Conservation (phyloP, 768 basidiomycete genomes). For the Guyanaporus albipodus region DNA sequence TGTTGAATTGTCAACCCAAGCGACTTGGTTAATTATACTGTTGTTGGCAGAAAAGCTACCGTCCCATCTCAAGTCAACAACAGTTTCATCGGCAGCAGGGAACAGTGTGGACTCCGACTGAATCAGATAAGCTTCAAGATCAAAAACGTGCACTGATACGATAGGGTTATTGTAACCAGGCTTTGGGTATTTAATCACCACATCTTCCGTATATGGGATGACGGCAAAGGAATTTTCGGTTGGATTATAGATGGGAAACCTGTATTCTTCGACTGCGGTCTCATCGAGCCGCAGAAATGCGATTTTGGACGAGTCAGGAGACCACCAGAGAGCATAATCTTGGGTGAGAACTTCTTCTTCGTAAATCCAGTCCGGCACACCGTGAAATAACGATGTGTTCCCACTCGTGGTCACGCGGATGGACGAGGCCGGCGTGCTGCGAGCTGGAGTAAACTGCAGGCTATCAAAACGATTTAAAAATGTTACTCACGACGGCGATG, state of each 20-base stretch:
- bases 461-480: background rate
- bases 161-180: constrained; percentile 88
- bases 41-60: constrained; percentile 52
- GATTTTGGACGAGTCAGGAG: constrained; percentile 55
- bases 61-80: constrained; percentile 64
- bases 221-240: constrained; percentile 63
- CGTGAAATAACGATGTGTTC: constrained; percentile 82
- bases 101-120: constrained; percentile 26
- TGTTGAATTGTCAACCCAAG: constrained; percentile 76
- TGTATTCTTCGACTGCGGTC: constrained; percentile 79
- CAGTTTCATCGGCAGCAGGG: constrained; percentile 39
- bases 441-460: constrained; percentile 4
- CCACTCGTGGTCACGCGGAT: constrained; percentile 83
- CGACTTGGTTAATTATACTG: constrained; percentile 76
- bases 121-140: constrained; percentile 53
- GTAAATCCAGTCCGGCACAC: constrained; percentile 97
- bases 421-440: constrained; percentile 38
- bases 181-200: constrained; percentile 79
- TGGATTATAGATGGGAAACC: constrained; percentile 90
- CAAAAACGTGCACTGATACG: constrained; percentile 80
- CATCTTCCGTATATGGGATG: constrained; percentile 67
- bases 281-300: constrained; percentile 91
- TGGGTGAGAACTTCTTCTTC: constrained; percentile 83
- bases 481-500: constrained; percentile 60
- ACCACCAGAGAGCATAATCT: constrained; percentile 87